Conservation (phyloP, 2,329 filamentous ascomycete species). For the Colletotrichum incanum region DNA sequence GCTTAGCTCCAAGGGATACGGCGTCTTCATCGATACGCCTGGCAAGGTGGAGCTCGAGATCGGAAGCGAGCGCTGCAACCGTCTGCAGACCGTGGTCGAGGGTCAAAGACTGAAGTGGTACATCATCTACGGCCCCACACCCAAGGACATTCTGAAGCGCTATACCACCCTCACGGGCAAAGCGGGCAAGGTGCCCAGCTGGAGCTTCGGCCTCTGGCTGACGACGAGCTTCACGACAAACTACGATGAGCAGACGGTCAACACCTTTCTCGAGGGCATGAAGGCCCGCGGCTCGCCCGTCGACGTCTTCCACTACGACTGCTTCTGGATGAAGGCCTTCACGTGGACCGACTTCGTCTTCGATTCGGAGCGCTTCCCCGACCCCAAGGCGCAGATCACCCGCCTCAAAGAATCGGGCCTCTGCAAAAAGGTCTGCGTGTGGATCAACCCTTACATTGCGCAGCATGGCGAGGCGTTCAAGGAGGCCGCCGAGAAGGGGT, state of each 20-base stretch:
- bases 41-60: conserved; percentile 81
- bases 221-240: conserved; percentile 83
- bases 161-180: conserved; percentile 79
- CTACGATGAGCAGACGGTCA: conserved; percentile 80
- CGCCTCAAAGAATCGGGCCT: conserved; percentile 76
- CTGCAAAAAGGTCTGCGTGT: conserved; percentile 77
- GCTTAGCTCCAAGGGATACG: conserved; percentile 81
- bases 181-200: conserved; percentile 76
- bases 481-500: conserved; percentile 76
- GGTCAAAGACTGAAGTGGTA: conserved; percentile 82
- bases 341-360: conserved; percentile 84
- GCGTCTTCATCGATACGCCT: conserved; percentile 81
- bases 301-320: conserved; percentile 83
- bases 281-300: conserved; percentile 75
- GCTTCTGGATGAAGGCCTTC: conserved; percentile 84
- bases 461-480: conserved; percentile 78
- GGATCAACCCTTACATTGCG: conserved; percentile 83
- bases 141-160: conserved; percentile 78
- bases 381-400: conserved; percentile 75
- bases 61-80: conserved; percentile 80
- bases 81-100: conserved; percentile 79
- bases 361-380: conserved; percentile 77
- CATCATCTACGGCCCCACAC: conserved; percentile 79
- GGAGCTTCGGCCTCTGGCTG: conserved; percentile 85
- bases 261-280: conserved; percentile 79